Conservation (phyloP, 352 stramenopile species). For the Phytopythium vexans region DNA sequence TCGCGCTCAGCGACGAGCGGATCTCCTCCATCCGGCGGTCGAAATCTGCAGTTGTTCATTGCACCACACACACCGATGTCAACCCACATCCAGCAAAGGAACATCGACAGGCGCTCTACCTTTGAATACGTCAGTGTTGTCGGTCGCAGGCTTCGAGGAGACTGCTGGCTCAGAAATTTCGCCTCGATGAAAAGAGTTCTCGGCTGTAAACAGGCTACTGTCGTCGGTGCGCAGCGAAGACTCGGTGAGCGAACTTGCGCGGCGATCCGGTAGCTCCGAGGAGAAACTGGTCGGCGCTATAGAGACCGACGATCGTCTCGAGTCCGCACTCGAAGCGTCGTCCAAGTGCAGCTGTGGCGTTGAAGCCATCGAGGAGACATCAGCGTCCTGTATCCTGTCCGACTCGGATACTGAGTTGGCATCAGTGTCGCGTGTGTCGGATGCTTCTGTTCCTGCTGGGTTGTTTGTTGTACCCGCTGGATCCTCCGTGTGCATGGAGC, state of each 20-base stretch:
- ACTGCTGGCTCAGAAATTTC: constrained; percentile 1
- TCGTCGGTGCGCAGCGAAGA: neutral
- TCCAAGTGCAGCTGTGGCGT: too few species aligned
- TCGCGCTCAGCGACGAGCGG: constrained; percentile 52
- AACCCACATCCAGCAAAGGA: constrained; percentile 6
- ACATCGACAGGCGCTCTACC: constrained; percentile 2
- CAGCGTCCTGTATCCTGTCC: neutral
- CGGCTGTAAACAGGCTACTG: too few species aligned
- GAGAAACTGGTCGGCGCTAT: constrained; percentile 8
- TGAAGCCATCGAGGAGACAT: too few species aligned
- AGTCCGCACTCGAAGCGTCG: neutral
- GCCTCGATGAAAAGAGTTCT: constrained; percentile 1
- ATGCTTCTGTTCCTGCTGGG: too few species aligned
- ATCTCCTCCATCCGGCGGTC: constrained; percentile 75
- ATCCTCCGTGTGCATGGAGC: too few species aligned
- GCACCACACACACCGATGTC: neutral
- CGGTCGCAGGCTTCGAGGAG: constrained; percentile 5
- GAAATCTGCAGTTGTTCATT: constrained; percentile 34
- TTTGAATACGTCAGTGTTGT: constrained; percentile 1
- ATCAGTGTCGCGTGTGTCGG: neutral
- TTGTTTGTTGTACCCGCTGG: too few species aligned
- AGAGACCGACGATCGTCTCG: constrained; percentile 9
- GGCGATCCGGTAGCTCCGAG: constrained; percentile 7
- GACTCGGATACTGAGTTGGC: neutral
- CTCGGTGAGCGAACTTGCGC: neutral